A percentile compares a stretch with the other conserved stretches of the same genome.
These are phyloP conservation scores for Epichloe gansuensis DNA, from an alignment of 2,329 filamentous ascomycete genomes.

Conservation along the genomic window DNA sequence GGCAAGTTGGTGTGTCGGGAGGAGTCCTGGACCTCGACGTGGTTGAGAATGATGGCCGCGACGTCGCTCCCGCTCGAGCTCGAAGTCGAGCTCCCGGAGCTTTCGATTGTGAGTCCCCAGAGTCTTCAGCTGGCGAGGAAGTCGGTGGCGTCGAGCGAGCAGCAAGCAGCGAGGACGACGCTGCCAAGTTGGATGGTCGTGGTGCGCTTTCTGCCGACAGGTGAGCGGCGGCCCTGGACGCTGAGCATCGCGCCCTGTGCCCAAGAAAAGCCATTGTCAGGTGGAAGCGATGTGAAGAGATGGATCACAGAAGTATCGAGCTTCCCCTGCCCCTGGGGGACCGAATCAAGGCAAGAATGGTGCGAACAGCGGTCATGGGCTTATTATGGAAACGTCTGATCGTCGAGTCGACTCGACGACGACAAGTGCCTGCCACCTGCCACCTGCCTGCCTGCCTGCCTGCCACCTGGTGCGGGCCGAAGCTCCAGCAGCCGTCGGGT, in stretches of 20 bases:
- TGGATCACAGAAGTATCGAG: conserved; percentile 2
- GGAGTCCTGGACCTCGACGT: neutral
- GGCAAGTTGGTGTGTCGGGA: neutral
- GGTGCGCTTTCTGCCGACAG: conserved; percentile 7
- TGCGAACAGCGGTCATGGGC: conserved; percentile 7
- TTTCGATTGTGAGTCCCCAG: neutral
- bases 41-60: neutral
- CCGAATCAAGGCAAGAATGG: conserved; percentile 1
- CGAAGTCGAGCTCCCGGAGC: neutral
- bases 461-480: neutral
- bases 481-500: neutral
- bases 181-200: neutral
- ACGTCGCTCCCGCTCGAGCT: neutral
- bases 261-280: conserved; percentile 13
- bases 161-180: conserved; percentile 4
- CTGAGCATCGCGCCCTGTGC: conserved; percentile 11
- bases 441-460: too few species aligned
- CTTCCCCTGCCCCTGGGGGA: conserved; percentile 4
- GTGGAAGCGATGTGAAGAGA: conserved; percentile 3
- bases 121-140: neutral
- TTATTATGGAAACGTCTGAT: neutral
- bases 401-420: neutral
- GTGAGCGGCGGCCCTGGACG: conserved; percentile 9
- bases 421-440: neutral
- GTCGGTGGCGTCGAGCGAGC: neutral